Evolutionary conservation across 108 stramenopile species (phyloP), one percentile per base, ranked within the genome.

Genomic region (Discostella stelligeroides): DNA sequence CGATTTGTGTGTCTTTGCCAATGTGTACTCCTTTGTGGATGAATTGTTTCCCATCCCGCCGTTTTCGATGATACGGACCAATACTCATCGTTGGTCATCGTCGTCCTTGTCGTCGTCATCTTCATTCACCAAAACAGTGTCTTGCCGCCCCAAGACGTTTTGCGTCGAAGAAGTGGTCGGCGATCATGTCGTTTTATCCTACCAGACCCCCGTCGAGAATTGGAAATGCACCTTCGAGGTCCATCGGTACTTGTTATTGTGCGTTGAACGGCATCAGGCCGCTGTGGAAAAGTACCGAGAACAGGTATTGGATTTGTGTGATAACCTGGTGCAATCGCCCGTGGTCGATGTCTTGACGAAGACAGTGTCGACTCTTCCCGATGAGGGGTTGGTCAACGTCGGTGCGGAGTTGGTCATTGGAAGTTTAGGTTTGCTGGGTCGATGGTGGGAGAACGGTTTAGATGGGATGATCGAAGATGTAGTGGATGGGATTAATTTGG

Each of bases 371-470:
- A 42, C 41, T 0, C 54, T 95, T 12, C 84, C 84, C 21, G 88
- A 87, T 5, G 91, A 92, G 17, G 91, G 94, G 9, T 66, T 92
- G 39, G 30, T 95, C 9, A 60, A 63, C 55, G 72, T 92, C 37
- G 86, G 88, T 8, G 60, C 63, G 41, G 82, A 81, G 14, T 74
- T 78, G 9, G 65, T 88, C 3, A 66, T 72, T 27, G 84, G 76
- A 10, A 76, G 85, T 28, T 49, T 69, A 0, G 58, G 64, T 2
- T 55, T 95, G 21, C 63, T 89, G 41, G 79, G 85, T 41, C 66
- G 89, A 37, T 95, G 94, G 94, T 71, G 81, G 34, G 79, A 85
- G 54, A 78, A 82, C 23, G 94, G 94, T 14, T 30, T 92, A 1
- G 77, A 72, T 45, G 85, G 83, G 1, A 72, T 77, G 12, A 56